Evolutionary conservation across 2,329 filamentous ascomycete genomes (phyloP).

Genomic region (Neopestalotiopsis sp.): DNA sequence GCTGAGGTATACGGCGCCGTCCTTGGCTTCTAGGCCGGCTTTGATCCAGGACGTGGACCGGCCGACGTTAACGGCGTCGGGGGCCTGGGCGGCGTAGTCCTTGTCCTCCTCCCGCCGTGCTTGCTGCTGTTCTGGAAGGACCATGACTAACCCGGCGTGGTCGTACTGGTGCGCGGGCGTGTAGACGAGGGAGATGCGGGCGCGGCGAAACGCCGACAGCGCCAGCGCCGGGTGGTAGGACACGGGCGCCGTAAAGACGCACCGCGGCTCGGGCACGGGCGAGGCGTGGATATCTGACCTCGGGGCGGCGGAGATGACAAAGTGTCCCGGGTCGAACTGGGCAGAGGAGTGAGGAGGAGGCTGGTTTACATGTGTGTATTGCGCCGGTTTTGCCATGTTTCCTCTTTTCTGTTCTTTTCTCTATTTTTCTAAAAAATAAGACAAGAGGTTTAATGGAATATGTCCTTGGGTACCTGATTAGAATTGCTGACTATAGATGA

Average conservation of each 20-base stretch:
- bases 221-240: not conserved
- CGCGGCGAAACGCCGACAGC: not conserved
- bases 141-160: conserved; percentile 2
- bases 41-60: conserved; percentile 3
- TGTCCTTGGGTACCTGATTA: too few species aligned
- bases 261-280: not conserved
- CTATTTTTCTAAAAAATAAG: too few species aligned
- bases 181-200: not conserved
- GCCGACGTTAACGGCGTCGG: not conserved
- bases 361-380: conserved; percentile 5
- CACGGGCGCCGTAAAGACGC: conserved; percentile 2
- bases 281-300: conserved; percentile 10
- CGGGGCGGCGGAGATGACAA: not conserved
- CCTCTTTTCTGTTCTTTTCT: not conserved
- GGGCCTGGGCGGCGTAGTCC: not conserved
- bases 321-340: not conserved
- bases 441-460: too few species aligned
- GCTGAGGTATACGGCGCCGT: conserved; percentile 8
- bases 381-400: not conserved
- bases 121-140: not conserved
- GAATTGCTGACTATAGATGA: too few species aligned
- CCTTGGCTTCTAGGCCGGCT: conserved; percentile 13
- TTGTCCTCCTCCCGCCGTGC: not conserved
- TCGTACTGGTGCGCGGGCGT: conserved; percentile 11
- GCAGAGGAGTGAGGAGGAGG: not conserved